Conservation (phyloP, 1,284 basidiomycete species). For the Ustilago loliicola region DNA sequence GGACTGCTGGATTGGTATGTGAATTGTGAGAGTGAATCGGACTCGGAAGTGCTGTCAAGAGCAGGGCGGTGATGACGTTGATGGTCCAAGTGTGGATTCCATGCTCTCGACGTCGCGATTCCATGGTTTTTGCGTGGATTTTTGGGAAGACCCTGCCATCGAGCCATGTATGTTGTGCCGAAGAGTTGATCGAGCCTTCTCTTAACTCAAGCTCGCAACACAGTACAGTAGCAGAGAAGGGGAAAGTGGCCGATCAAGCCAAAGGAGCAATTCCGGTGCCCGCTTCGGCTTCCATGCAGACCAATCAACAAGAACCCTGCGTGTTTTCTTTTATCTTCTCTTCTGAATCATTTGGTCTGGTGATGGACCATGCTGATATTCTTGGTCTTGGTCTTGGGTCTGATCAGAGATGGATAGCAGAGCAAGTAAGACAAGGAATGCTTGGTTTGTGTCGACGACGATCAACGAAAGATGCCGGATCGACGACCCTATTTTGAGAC, state of each 20-base stretch:
- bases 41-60: not conserved
- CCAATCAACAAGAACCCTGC: not conserved
- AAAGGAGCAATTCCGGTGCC: constrained; percentile 7
- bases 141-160: constrained; percentile 10
- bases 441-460: no score
- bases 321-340: not conserved
- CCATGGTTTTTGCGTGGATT: not conserved
- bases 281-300: constrained; percentile 7
- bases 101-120: constrained; percentile 25
- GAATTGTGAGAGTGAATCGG: no score
- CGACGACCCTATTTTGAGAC: not conserved
- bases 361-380: no score
- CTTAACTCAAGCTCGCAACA: no score
- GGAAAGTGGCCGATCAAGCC: not conserved
- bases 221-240: no score
- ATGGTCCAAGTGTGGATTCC: not conserved
- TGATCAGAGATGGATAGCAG: not conserved
- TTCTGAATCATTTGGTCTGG: not conserved
- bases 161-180: constrained; percentile 13
- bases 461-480: not conserved
- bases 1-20: no score
- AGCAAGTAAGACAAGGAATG: no score
- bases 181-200: not conserved
- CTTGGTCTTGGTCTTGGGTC: no score
- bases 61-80: not conserved